phyloP scores from a whole-genome alignment of 2,329 filamentous ascomycete species.

The Apiospora kogelbergensis region DNA sequence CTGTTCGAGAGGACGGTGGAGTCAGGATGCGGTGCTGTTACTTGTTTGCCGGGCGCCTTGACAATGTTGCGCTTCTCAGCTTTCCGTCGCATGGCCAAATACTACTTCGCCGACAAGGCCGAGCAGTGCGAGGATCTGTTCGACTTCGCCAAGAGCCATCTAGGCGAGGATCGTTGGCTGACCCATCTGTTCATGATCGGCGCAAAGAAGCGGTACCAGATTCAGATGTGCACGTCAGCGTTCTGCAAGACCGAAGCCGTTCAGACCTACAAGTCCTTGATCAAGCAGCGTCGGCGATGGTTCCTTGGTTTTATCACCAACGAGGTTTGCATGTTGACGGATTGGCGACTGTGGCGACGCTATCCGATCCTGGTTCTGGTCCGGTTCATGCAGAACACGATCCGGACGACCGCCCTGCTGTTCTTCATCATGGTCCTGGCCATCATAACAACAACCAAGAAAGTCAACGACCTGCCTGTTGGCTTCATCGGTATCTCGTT shows the following conservation, averaged over 20 bases:
- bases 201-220: constrained; percentile 88
- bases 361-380: constrained; percentile 86
- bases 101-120: constrained; percentile 96
- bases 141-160: constrained; percentile 92
- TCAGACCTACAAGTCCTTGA: constrained; percentile 77
- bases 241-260: constrained; percentile 99
- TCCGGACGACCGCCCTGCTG: constrained; percentile 87
- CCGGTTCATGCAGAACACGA: constrained; percentile 94
- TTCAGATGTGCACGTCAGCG: constrained; percentile 95
- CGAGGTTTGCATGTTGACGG: constrained; percentile 96
- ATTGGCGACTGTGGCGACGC: constrained; percentile 84
- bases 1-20: constrained; percentile 95
- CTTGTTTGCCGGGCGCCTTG: constrained; percentile 90
- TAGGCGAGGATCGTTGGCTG: constrained; percentile 94
- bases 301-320: constrained; percentile 98
- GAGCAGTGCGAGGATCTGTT: constrained; percentile 95
- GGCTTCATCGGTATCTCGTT: constrained; percentile 93
- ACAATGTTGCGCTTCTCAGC: constrained; percentile 96
- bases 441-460: constrained; percentile 79
- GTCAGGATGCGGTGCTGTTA: constrained; percentile 90
- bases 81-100: constrained; percentile 94
- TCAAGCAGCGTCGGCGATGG: constrained; percentile 95
- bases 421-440: constrained; percentile 94
- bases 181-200: constrained; percentile 99
- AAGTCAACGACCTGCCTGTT: constrained; percentile 75